Evolutionary conservation across 2,329 filamentous ascomycete genomes (phyloP).

Genomic region (Fusarium luffae): DNA sequence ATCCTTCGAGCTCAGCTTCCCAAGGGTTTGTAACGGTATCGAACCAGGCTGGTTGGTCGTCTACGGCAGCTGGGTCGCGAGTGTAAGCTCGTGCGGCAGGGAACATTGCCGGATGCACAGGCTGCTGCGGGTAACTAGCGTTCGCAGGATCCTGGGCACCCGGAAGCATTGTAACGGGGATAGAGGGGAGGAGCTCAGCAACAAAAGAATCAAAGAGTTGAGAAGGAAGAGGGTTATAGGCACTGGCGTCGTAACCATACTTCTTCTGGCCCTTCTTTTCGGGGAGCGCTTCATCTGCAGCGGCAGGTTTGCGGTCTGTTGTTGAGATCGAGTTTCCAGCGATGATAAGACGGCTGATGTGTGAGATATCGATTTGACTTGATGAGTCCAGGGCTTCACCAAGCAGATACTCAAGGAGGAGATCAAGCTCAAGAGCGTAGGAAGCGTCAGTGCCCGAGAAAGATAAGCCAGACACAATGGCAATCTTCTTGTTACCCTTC

Average conservation of each 20-base stretch:
- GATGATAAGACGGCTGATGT: constrained; percentile 87
- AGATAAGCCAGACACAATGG: constrained; percentile 87
- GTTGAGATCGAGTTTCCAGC: constrained; percentile 93
- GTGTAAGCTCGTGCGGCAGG: constrained; percentile 77
- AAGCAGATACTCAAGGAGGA: constrained; percentile 87
- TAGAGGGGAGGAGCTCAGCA: constrained; percentile 80
- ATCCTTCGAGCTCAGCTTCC: constrained; percentile 90
- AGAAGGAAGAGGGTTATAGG: constrained; percentile 89
- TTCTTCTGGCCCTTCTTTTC: constrained; percentile 73
- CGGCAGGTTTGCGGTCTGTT: constrained; percentile 50
- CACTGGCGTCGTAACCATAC: constrained; percentile 91
- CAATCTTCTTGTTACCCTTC: constrained; percentile 71
- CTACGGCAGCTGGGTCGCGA: constrained; percentile 54
- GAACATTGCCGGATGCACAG: constrained; percentile 93
- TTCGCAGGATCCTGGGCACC: constrained; percentile 89
- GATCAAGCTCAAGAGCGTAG: constrained; percentile 78
- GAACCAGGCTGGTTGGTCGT: constrained; percentile 74
- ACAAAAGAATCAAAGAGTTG: constrained; percentile 87
- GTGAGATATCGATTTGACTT: constrained; percentile 68
- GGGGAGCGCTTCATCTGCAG: constrained; percentile 50
- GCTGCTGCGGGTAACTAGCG: constrained; percentile 89
- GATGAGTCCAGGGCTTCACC: constrained; percentile 77
- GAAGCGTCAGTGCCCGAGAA: constrained; percentile 80
- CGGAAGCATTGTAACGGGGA: constrained; percentile 90
- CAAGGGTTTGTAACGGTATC: constrained; percentile 93